Percentiles rank a stretch among this genome's conserved stretches.
These are phyloP conservation scores for Fusarium tuaranense DNA, from an alignment of 2,329 filamentous ascomycete species.

Conservation along the genomic window DNA sequence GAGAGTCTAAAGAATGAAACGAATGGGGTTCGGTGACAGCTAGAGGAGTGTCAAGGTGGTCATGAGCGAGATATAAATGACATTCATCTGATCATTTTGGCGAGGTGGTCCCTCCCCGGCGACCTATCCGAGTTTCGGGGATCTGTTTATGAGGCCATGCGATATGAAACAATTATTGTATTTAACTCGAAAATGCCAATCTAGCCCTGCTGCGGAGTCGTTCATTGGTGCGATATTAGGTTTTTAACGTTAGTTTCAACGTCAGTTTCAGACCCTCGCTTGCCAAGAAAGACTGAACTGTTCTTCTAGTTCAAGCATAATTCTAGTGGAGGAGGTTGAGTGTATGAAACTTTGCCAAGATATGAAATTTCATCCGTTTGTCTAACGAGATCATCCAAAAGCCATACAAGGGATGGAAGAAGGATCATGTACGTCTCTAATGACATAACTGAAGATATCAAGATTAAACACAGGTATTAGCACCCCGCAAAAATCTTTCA, in stretches of 20 bases:
- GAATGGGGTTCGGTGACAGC: not conserved
- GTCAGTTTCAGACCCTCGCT: not conserved
- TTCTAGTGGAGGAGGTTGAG: not conserved
- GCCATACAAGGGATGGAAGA: not conserved
- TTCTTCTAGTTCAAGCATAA: not conserved
- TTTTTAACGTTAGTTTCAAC: not conserved
- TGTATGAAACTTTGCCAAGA: not conserved
- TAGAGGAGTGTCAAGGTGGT: not conserved
- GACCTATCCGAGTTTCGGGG: not conserved
- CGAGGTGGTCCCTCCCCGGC: accelerated
- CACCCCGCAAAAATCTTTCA: not conserved
- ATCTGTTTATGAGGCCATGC: not conserved
- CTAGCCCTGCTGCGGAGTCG: not conserved
- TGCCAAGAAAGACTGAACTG: not conserved
- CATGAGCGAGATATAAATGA: not conserved
- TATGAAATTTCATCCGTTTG: not conserved
- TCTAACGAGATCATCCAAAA: not conserved
- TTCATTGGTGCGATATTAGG: not conserved
- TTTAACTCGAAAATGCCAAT: not conserved
- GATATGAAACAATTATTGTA: not conserved
- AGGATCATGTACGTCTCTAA: not conserved
- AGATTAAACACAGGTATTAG: not conserved
- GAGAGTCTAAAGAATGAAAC: not conserved
- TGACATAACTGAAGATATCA: not conserved
- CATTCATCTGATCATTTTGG: not conserved